Conservation (phyloP, 2,329 filamentous ascomycete genomes). For the Colletotrichum cuscutae region DNA sequence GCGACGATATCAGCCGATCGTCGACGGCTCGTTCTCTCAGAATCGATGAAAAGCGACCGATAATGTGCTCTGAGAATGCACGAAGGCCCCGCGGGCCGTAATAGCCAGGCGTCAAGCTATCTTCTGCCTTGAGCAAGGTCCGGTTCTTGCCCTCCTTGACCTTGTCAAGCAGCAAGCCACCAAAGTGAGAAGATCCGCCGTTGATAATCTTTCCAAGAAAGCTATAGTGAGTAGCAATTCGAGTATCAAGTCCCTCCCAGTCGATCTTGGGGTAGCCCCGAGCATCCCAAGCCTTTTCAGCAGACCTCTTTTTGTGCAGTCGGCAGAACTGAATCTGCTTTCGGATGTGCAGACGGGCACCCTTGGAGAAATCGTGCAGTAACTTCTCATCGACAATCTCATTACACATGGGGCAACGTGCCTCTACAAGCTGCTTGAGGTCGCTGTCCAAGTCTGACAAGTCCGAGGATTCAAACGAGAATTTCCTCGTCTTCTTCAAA, state of each 20-base stretch:
- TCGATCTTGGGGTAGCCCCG: constrained; percentile 77
- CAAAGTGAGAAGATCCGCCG: constrained; percentile 69
- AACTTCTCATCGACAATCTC: constrained; percentile 64
- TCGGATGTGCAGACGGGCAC: constrained; percentile 62
- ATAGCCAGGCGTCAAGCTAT: constrained; percentile 78
- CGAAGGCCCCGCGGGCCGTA: constrained; percentile 82
- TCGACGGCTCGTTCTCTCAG: constrained; percentile 71
- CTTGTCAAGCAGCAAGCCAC: constrained; percentile 63
- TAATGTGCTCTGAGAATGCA: constrained; percentile 77
- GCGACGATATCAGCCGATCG: constrained; percentile 73
- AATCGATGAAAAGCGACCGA: constrained; percentile 66
- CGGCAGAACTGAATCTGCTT: constrained; percentile 73
- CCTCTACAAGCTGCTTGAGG: constrained; percentile 32
- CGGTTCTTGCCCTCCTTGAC: constrained; percentile 68
- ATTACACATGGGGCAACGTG: constrained; percentile 74
- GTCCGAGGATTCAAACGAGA: constrained; percentile 22
- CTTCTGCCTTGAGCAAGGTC: constrained; percentile 67
- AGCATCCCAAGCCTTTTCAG: constrained; percentile 56
- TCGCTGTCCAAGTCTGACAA: constrained; percentile 11
- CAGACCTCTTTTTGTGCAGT: constrained; percentile 67
- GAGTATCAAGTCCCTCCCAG: constrained; percentile 70
- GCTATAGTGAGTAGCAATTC: constrained; percentile 66
- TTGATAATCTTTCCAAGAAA: constrained; percentile 70
- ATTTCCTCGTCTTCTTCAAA: constrained; percentile 3
- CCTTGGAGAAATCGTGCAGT: constrained; percentile 63